Conservation (phyloP, 2,329 filamentous ascomycete species). For the Xylaria sp. region DNA sequence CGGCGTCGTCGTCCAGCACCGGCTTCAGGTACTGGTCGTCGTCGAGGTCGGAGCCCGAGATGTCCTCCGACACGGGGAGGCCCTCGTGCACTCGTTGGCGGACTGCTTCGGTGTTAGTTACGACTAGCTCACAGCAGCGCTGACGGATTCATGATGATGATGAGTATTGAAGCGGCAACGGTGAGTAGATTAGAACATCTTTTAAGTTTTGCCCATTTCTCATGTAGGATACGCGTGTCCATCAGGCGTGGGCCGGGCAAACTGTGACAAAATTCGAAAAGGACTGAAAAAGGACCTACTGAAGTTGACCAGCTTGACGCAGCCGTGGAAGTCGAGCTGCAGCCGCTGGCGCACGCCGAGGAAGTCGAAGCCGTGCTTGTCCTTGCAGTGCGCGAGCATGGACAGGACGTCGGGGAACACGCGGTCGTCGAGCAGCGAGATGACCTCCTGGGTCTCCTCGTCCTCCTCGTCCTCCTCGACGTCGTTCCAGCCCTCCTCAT, state of each 20-base stretch:
- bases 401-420: conserved; percentile 64
- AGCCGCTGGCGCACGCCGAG: conserved; percentile 58
- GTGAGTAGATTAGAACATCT: background rate
- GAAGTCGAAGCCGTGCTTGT: conserved; percentile 69
- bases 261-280: background rate
- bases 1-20: conserved; percentile 83
- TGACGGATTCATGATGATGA: background rate
- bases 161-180: background rate
- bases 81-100: conserved; percentile 51
- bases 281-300: conserved; percentile 36
- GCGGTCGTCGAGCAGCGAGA: conserved; percentile 69
- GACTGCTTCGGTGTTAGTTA: conserved; percentile 40
- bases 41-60: conserved; percentile 65
- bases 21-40: conserved; percentile 83
- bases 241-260: background rate
- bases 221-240: no score
- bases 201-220: no score
- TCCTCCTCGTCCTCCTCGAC: conserved; percentile 63
- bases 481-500: conserved; percentile 55
- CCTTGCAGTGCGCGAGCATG: conserved; percentile 71
- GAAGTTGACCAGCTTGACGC: conserved; percentile 76
- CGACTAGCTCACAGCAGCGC: background rate
- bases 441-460: conserved; percentile 60
- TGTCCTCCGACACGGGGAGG: conserved; percentile 55
- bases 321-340: conserved; percentile 71